Conservation (phyloP, 257 asterid species). For the Solanum acaule region DNA sequence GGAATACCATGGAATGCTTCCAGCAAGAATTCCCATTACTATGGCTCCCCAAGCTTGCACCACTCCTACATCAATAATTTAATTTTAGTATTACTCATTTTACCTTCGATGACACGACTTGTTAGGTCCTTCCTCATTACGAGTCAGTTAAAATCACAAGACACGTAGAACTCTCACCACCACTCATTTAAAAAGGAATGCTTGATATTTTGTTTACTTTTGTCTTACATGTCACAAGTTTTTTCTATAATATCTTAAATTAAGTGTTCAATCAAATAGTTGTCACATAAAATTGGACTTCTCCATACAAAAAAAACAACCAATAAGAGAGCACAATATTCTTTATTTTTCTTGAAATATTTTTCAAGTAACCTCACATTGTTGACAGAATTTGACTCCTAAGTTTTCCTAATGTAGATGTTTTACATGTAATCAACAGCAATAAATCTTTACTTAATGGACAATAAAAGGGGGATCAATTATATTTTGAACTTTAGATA, state of each 20-base stretch:
- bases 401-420: background rate
- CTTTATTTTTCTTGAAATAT: background rate
- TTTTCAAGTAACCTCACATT: background rate
- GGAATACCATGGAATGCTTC: slow-evolving; percentile 79
- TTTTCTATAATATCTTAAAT: background rate
- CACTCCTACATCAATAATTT: slow-evolving; percentile 30
- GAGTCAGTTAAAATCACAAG: background rate
- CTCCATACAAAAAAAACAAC: too few relatives aligned
- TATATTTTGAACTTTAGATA: too few relatives aligned
- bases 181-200: background rate
- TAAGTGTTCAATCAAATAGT: background rate
- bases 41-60: slow-evolving; percentile 98
- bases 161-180: background rate
- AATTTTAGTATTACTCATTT: background rate
- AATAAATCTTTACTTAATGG: too few relatives aligned
- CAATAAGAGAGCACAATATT: background rate
- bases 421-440: too few relatives aligned
- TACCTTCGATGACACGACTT: background rate
- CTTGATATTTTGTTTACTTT: background rate
- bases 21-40: slow-evolving; percentile 64
- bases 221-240: background rate
- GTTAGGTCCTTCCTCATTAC: background rate
- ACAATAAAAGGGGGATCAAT: too few relatives aligned
- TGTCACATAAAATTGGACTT: background rate
- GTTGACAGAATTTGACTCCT: background rate